Percentiles rank a stretch among this genome's conserved stretches.
Conservation (phyloP, 805 yeast species). For the Kluyveromyces dobzhanskii region DNA sequence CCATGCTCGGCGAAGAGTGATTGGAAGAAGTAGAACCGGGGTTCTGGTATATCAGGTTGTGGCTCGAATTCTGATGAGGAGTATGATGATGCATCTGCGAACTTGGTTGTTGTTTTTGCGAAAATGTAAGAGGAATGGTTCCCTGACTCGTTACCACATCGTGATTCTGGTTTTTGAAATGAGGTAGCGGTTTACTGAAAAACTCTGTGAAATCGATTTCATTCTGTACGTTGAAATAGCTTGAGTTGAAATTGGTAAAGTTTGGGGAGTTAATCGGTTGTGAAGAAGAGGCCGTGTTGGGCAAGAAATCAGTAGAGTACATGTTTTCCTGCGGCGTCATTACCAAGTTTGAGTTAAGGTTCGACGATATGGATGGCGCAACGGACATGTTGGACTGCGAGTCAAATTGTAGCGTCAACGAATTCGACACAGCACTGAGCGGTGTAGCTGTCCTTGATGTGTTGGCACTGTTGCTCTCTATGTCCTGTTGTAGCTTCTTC, state of each 20-base stretch:
- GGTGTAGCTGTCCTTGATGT: constrained; percentile 4
- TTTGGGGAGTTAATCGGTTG: neutral
- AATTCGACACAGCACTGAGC: constrained; percentile 1
- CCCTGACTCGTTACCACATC: neutral
- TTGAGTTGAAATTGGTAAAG: neutral
- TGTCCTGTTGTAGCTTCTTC: constrained; percentile 1
- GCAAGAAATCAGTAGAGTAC: neutral
- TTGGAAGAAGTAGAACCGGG: neutral
- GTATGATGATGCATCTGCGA: neutral
- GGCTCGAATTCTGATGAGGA: neutral
- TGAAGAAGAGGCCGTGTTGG: neutral
- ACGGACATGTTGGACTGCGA: neutral
- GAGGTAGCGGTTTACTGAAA: constrained; percentile 20
- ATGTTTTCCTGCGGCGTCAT: neutral
- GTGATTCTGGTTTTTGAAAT: constrained; percentile 3
- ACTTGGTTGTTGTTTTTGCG: neutral
- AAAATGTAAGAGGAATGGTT: neutral
- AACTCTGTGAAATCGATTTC: constrained; percentile 31
- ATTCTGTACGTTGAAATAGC: constrained; percentile 14
- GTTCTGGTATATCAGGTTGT: neutral
- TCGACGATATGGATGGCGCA: neutral
- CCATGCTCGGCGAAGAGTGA: neutral
- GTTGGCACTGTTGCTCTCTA: constrained; percentile 1
- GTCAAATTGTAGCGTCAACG: neutral
- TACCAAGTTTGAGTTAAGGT: neutral